These are phyloP conservation scores for Globisporangium rhizosaccharum DNA, from an alignment of 352 stramenopile genomes.

Conservation along the genomic window DNA sequence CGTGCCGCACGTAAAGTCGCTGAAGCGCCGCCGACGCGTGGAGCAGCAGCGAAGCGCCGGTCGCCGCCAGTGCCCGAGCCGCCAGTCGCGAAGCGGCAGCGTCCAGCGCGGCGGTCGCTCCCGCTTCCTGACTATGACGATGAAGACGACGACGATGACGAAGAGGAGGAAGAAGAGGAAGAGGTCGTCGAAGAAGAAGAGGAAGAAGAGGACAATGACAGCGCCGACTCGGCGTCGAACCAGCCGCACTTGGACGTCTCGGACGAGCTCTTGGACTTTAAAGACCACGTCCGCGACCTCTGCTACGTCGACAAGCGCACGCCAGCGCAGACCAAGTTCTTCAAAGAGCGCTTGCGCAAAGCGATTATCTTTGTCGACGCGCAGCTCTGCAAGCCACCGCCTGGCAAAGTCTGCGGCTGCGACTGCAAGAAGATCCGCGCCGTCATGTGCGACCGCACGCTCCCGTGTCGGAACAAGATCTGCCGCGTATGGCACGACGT, in stretches of 20 bases:
- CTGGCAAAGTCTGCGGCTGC: constrained; percentile 34
- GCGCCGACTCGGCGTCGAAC: constrained; percentile 14
- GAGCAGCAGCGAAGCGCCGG: constrained; percentile 11
- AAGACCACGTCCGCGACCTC: constrained; percentile 61
- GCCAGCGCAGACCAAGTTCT: constrained; percentile 48
- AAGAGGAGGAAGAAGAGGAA: constrained; percentile 15
- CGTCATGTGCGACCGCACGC: constrained; percentile 58
- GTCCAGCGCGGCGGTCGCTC: constrained; percentile 8
- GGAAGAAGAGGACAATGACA: constrained; percentile 12
- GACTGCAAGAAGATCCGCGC: constrained; percentile 59
- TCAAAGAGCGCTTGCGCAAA: constrained; percentile 61
- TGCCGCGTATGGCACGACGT: constrained; percentile 73
- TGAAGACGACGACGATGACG: constrained; percentile 7
- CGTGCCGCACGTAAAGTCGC: background rate
- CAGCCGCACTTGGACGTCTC: constrained; percentile 33
- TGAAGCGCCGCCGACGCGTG: background rate
- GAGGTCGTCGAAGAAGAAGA: constrained; percentile 10
- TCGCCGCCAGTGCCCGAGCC: background rate
- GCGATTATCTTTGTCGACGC: constrained; percentile 68
- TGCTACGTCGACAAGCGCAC: constrained; percentile 57
- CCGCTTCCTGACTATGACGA: constrained; percentile 11
- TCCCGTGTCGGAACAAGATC: constrained; percentile 62
- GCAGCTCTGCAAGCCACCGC: constrained; percentile 47
- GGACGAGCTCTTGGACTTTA: constrained; percentile 55
- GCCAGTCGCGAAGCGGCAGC: constrained; percentile 10